Base-by-base conservation (phyloP, 768 basidiomycete genomes). In the Lentinus brumalis region DNA sequence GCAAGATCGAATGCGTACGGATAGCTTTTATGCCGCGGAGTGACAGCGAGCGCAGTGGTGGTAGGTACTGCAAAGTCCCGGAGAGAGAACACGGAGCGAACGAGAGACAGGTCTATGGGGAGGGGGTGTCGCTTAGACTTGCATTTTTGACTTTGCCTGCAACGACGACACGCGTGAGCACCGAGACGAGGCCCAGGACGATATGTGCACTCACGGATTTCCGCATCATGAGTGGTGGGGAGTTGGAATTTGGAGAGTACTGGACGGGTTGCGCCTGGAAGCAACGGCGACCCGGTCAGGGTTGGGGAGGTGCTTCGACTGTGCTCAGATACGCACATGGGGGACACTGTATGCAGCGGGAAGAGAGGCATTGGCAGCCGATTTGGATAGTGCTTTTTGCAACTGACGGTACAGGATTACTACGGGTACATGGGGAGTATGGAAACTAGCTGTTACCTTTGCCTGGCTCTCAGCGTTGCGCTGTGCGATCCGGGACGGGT, bases 401-500 rank as follows among this genome's bases (percentile, higher is more conserved):
- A 91, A 82, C 89, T 81, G 64, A 9, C 35, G 63, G 59, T 56
- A 63, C 58, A 61, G 51, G 53, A 51, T 58, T 31, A 50, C 18
- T 68, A 59, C 4, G 32, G 46, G n/a, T 7, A 35, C 44, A 30
- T 21, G 21, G 45, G 32, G 1, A 41, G 12, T 30, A 46, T 45
- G 59, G 42, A 30, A 38, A n/a, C 21, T 11, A 38, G 5, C 30
- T 69, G 75, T 58, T 44, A 89, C 89, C 83, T 91, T 89, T 42
- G 87, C 88, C 74, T 91, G 86, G 67, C 89, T 89, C 73, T 89
- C 84, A 5, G 85, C 83, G 38, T 85, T 83, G 39, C 83, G 82
- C 59, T 84, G 82, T 1, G 85, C 83, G 69, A 87, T 88, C 86
- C 88, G 74, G 61, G 73, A 70, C 1, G 83, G 84, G 73, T 92